Base-by-base conservation (phyloP, 2,329 filamentous ascomycete species). In the Myriosclerotinia curreyana region DNA sequence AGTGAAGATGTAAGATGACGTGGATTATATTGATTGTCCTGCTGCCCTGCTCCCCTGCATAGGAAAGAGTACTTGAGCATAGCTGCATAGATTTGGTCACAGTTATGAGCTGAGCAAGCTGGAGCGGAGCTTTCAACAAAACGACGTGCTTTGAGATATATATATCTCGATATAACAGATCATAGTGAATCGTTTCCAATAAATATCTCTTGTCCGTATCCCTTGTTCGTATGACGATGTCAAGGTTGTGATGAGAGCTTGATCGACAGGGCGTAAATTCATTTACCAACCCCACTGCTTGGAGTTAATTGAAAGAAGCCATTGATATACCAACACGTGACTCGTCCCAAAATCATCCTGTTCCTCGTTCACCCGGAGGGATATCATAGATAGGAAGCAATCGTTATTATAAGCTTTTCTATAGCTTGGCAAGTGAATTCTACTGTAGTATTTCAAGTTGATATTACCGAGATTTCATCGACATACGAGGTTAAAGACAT, bases 101-200 rank as follows among this genome's bases (percentile, higher is more conserved):
- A 58, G 28, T 20, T 34, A 34, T 58, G 54, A 58, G 54, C 54
- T 58, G 54, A 25, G 15, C 54, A n/a, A 58, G 54, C 54, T 46
- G 12, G 17, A 31, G 40, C 42, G 54, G 28, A 20, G 54, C 12
- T 17, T 15, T 17, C 40, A 11, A 46, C 1, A 17, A 46, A 58
- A 46, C 25, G 53, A 56, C 54, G 40, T 46, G 54, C 54, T 46
- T 46, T n/a, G n/a, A n/a, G 28, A 58, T 9, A 34, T 46, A 56
- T 46, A 22, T 55, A 42, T 28, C 22, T 46, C 25, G 40, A 56
- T 17, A 31, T 56, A 31, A 56, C 25, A 44, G 34, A 31, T 56
- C 25, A 28, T 46, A 36, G 25, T n/a, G 34, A 25, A n/a, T n/a
- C 14, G 5, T 46, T 22, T 44, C 28, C 15, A 46, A 25, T 17